Evolutionary conservation across 2,329 filamentous ascomycete genomes (phyloP).

Genomic region (Parafenestella ontariensis): DNA sequence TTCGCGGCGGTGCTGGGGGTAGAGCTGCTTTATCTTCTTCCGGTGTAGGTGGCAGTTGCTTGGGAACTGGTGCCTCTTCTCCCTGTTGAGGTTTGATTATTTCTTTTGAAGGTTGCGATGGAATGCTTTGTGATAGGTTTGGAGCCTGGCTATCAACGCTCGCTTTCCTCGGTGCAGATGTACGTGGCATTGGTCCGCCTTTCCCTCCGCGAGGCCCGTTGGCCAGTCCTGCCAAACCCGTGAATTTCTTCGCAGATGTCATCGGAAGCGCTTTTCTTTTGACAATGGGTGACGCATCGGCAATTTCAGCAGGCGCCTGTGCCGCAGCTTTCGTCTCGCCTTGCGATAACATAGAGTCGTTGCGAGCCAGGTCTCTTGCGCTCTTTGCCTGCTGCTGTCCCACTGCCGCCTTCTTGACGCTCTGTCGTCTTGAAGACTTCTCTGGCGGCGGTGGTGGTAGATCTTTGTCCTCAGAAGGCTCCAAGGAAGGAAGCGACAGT

Average conservation of each 20-base stretch:
- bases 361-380: conserved; percentile 26
- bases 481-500: conserved; percentile 15
- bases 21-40: conserved; percentile 25
- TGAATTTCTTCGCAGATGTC: conserved; percentile 31
- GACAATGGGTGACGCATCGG: conserved; percentile 17
- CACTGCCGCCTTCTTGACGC: conserved; percentile 21
- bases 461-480: conserved; percentile 28
- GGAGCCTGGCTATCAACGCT: conserved; percentile 14
- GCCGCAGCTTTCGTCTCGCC: conserved; percentile 9
- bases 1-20: conserved; percentile 29
- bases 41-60: conserved; percentile 41
- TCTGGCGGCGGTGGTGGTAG: conserved; percentile 46
- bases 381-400: conserved; percentile 32
- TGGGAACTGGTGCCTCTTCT: conserved; percentile 6
- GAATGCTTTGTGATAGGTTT: conserved; percentile 5
- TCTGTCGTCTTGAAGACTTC: conserved; percentile 37
- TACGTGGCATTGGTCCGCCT: conserved; percentile 29
- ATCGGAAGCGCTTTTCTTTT: conserved; percentile 38
- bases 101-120: not conserved
- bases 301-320: conserved; percentile 3
- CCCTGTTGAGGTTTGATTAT: conserved; percentile 7
- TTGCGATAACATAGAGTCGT: conserved; percentile 39
- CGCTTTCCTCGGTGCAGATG: conserved; percentile 25
- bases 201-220: conserved; percentile 40
- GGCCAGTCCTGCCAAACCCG: conserved; percentile 37